Evolutionary conservation across 345 rosid species (phyloP).

Genomic region (Kandelia obovata): DNA sequence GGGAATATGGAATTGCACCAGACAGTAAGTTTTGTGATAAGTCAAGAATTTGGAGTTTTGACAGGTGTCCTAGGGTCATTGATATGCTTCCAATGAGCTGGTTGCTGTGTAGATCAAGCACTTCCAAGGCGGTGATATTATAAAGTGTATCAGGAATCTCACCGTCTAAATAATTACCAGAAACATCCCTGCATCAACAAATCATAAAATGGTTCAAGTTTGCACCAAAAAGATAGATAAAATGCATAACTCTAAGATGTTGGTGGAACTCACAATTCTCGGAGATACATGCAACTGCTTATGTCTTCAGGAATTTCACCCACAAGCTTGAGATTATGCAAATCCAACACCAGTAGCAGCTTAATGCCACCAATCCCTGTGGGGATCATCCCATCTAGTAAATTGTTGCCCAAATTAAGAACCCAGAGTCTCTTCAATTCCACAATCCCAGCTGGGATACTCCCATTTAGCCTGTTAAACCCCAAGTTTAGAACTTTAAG

Average conservation of each 20-base stretch:
- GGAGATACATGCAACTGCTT: constrained; percentile 72
- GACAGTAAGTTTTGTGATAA: constrained; percentile 66
- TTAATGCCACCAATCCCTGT: constrained; percentile 57
- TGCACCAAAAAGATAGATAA: constrained; percentile 9
- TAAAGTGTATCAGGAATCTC: constrained; percentile 57
- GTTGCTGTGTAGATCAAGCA: constrained; percentile 75
- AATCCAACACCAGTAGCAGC: constrained; percentile 68
- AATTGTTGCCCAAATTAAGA: constrained; percentile 69
- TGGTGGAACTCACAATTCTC: constrained; percentile 69
- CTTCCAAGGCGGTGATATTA: constrained; percentile 67
- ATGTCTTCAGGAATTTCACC: constrained; percentile 65
- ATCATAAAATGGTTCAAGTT: constrained; percentile 20
- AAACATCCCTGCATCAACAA: constrained; percentile 69
- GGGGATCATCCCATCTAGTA: constrained; percentile 63
- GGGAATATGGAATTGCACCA: constrained; percentile 66
- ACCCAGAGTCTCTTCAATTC: constrained; percentile 54
- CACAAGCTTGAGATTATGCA: constrained; percentile 71
- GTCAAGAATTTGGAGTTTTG: constrained; percentile 53
- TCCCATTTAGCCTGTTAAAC: constrained; percentile 66
- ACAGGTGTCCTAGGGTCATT: constrained; percentile 47
- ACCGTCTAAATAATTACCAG: constrained; percentile 69
- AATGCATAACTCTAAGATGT: constrained; percentile 1
- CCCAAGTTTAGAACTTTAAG: constrained; percentile 76
- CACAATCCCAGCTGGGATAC: constrained; percentile 49
- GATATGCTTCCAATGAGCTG: constrained; percentile 70